Percentiles rank a stretch among this genome's conserved stretches.
phyloP scores from a whole-genome alignment of 805 yeast species.

The Starmerella kuoi region DNA sequence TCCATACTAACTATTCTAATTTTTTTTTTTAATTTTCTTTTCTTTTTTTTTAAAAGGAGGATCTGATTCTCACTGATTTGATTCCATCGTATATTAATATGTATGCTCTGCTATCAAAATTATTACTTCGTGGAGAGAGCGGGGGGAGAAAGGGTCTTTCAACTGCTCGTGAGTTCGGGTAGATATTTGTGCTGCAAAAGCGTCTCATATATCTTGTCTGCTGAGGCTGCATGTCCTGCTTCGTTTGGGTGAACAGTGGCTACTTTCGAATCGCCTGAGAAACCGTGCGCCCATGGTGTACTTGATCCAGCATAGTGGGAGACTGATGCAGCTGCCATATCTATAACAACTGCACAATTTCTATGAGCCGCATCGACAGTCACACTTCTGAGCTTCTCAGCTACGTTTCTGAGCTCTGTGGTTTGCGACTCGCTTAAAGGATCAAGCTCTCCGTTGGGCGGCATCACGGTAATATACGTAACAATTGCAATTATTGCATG shows the following conservation, averaged over 20 bases:
- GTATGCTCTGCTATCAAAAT: no score
- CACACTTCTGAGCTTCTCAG: neutral
- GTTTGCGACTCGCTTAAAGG: conserved; percentile 7
- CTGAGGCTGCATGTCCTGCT: conserved; percentile 6
- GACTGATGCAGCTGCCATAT: conserved; percentile 4
- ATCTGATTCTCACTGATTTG: no score
- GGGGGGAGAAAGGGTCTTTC: no score
- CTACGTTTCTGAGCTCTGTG: conserved; percentile 4
- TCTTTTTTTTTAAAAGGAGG: neutral
- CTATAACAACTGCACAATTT: conserved; percentile 2
- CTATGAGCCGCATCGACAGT: conserved; percentile 5
- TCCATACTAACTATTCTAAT: no score
- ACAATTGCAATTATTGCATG: conserved; percentile 6
- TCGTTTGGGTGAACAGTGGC: conserved; percentile 10
- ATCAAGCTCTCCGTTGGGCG: neutral
- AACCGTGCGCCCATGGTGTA: conserved; percentile 7
- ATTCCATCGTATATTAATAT: no score
- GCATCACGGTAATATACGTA: conserved; percentile 6
- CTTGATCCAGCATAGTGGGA: conserved; percentile 5
- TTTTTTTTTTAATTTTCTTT: no score
- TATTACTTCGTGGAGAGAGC: no score
- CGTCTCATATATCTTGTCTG: no score
- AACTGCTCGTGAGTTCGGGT: no score
- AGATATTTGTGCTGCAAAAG: no score
- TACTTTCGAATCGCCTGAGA: neutral